phyloP scores from a whole-genome alignment of 2,329 filamentous ascomycete species.

The Fusarium penzigii region DNA sequence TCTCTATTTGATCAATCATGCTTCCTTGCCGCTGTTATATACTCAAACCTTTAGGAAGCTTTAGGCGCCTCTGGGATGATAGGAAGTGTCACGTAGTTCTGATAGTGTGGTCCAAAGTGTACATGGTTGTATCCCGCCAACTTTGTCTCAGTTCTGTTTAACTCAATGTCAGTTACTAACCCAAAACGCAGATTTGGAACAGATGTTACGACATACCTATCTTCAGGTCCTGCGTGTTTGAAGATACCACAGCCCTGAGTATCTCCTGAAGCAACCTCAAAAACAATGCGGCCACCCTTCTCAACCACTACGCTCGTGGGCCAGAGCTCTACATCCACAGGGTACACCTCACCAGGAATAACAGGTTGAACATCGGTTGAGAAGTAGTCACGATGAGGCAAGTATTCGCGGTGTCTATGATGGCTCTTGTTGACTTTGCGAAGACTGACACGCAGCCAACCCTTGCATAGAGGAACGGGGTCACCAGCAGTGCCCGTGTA shows the following conservation, averaged over 20 bases:
- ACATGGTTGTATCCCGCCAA: conserved; percentile 51
- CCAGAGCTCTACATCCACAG: conserved; percentile 65
- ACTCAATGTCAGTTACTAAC: neutral
- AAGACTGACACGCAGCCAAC: conserved; percentile 61
- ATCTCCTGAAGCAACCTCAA: conserved; percentile 58
- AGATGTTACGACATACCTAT: conserved; percentile 45
- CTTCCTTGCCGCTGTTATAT: no score
- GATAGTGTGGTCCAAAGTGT: conserved; percentile 48
- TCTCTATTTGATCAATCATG: no score
- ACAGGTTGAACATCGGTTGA: conserved; percentile 58
- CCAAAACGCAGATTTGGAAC: no score
- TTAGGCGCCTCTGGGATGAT: conserved; percentile 42
- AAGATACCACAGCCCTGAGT: conserved; percentile 62
- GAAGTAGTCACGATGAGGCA: conserved; percentile 59
- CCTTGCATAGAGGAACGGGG: conserved; percentile 62
- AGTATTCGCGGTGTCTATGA: conserved; percentile 51
- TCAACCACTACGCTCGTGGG: conserved; percentile 59
- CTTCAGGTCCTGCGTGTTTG: conserved; percentile 51
- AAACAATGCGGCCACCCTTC: conserved; percentile 51
- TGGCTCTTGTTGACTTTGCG: conserved; percentile 54
- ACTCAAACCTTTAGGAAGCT: no score
- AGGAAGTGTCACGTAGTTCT: conserved; percentile 56
- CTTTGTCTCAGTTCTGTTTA: conserved; percentile 24
- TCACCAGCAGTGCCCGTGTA: conserved; percentile 69
- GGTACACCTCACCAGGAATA: conserved; percentile 55